Base-by-base conservation (phyloP, 2,329 filamentous ascomycete species). In the Cladosporium austrohemisphaericum region DNA sequence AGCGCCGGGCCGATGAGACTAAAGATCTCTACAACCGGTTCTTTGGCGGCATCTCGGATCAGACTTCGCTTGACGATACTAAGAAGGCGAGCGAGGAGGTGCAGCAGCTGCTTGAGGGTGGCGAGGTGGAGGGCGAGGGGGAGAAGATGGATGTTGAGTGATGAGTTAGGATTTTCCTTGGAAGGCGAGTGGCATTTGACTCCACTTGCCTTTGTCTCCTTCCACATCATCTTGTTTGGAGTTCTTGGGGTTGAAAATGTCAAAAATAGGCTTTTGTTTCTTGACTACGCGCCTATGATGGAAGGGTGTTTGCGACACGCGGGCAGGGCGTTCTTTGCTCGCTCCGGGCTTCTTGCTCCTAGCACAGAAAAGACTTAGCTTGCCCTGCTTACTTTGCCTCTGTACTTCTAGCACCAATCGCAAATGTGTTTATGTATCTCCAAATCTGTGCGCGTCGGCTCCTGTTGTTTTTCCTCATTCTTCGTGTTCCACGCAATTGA, bases 41-140 rank as follows among this genome's bases (percentile, higher is more conserved):
- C 54, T 73, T 71, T 49, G 60, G 57, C 2, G 73, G 66, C 60
- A 76, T 76, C 73, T 71, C 68, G 56, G 71, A 70, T 29, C n/a
- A n/a, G n/a, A 50, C 72, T 38, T 69, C 64, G 49, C 69, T 68
- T 41, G 71, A 75, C 29, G 72, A 73, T 26, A 71, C 76, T 7
- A 73, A 76, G 54, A 65, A 63, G 19, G 64, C 62, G 52, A 75
- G 75, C 53, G 55, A 57, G 45, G 54, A 45, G 2, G 68, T 61
- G 28, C 37, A 38, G 9, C 48, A 47, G 23, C 33, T 64, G 52
- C 50, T 59, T 14, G 54, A 57, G 37, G 55, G 51, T 1, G 51
- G 40, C 41, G 37, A 13, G 28, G 46, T 8, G 8, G 53, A 47
- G 13, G 49, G 49, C 10, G 53, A 59, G 7, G 57, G 51, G 41